These are phyloP conservation scores for Akanthomyces muscarius DNA, from an alignment of 2,329 filamentous ascomycete species.

Conservation along the genomic window DNA sequence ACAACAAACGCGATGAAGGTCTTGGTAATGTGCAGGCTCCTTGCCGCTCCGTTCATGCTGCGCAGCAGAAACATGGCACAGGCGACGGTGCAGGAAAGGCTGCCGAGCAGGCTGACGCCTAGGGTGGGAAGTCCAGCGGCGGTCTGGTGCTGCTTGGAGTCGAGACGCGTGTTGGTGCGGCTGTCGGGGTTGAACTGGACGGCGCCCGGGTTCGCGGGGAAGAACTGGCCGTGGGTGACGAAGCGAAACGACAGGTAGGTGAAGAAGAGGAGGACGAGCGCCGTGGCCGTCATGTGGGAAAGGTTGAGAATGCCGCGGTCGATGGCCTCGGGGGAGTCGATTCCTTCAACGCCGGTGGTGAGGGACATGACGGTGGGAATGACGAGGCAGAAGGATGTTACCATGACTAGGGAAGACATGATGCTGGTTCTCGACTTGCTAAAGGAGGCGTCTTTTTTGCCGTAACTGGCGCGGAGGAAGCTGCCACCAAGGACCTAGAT, in stretches of 20 bases:
- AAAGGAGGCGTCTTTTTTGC: constrained; percentile 19
- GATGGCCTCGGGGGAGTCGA: constrained; percentile 13
- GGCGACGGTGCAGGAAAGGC: constrained; percentile 3
- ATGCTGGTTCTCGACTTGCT: constrained; percentile 20
- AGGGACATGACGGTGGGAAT: constrained; percentile 20
- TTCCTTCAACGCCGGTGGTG: neutral
- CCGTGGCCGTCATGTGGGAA: constrained; percentile 18
- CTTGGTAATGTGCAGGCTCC: constrained; percentile 8
- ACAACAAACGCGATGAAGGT: constrained; percentile 12
- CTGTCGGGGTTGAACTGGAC: constrained; percentile 14
- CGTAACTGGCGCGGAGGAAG: constrained; percentile 21
- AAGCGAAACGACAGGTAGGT: constrained; percentile 21
- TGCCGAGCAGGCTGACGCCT: neutral
- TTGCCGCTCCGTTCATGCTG: constrained; percentile 5
- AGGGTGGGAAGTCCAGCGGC: neutral
- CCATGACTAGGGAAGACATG: constrained; percentile 22
- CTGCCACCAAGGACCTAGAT: constrained; percentile 20
- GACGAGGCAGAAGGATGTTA: constrained; percentile 19
- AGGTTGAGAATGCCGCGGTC: constrained; percentile 17
- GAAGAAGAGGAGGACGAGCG: constrained; percentile 19
- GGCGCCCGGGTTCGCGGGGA: constrained; percentile 14
- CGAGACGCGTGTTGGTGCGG: constrained; percentile 17
- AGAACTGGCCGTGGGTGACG: constrained; percentile 19
- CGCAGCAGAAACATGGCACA: constrained; percentile 10
- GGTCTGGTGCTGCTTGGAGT: neutral